Evolutionary conservation across 1,139 yeast species (phyloP).

Genomic region (Scheffersomyces lignicola): DNA sequence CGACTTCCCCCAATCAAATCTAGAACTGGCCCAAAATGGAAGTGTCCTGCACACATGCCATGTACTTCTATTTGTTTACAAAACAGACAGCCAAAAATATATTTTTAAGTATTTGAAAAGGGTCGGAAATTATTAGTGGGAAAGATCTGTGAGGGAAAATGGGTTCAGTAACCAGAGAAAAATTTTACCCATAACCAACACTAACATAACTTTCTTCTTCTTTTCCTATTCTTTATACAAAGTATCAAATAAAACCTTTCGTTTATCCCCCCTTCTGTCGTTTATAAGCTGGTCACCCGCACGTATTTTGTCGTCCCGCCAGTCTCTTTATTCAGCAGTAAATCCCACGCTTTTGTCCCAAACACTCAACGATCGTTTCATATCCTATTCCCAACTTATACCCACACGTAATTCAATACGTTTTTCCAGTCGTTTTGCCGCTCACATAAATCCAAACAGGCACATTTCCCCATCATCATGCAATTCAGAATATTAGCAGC

Average conservation of each 20-base stretch:
- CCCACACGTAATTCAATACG: too few relatives aligned
- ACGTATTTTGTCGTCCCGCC: too few relatives aligned
- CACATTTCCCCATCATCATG: conserved; percentile 20
- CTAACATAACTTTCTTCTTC: not conserved
- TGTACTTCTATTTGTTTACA: not conserved
- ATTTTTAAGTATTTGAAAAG: too few relatives aligned
- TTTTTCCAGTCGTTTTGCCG: conserved; percentile 4
- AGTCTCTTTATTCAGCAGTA: too few relatives aligned
- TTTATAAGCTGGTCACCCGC: too few relatives aligned
- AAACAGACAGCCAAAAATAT: not conserved
- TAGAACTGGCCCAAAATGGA: not conserved
- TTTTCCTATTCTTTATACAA: conserved; percentile 3
- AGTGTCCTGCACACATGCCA: conserved; percentile 1
- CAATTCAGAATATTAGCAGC: conserved; percentile 41
- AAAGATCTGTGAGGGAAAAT: too few relatives aligned
- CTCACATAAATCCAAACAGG: too few relatives aligned
- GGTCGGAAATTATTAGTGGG: not conserved
- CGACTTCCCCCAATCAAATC: conserved; percentile 1
- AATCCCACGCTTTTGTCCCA: too few relatives aligned
- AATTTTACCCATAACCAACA: not conserved
- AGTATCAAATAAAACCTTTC: not conserved
- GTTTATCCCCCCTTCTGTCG: too few relatives aligned
- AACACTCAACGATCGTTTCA: conserved; percentile 1
- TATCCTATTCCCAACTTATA: conserved; percentile 1
- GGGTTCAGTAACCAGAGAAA: too few relatives aligned